Conservation (phyloP, 2,329 filamentous ascomycete species). For the Raffaelea ambrosiae region DNA sequence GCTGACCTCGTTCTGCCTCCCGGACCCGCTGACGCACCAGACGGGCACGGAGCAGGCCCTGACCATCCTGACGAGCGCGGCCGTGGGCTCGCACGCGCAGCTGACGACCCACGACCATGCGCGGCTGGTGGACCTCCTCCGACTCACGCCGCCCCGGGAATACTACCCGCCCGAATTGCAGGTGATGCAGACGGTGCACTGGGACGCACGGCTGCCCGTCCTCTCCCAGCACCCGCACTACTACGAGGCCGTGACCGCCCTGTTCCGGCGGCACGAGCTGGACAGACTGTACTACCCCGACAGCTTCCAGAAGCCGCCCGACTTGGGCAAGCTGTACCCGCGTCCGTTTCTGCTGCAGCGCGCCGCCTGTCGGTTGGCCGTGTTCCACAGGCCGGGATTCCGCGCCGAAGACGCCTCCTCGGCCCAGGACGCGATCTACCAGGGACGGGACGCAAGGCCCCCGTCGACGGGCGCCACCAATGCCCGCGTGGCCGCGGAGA, state of each 20-base stretch:
- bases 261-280: constrained; percentile 22
- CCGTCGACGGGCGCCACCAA: no score
- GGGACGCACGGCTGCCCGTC: constrained; percentile 13
- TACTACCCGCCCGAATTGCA: constrained; percentile 34
- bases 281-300: background rate
- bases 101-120: constrained; percentile 26
- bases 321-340: no score
- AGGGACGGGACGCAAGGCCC: no score
- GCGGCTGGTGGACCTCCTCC: constrained; percentile 27
- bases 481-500: no score
- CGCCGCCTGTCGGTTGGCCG: background rate
- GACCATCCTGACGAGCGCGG: constrained; percentile 36
- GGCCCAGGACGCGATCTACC: background rate
- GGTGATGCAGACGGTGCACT: constrained; percentile 39
- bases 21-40: constrained; percentile 35
- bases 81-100: constrained; percentile 35
- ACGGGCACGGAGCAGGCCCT: constrained; percentile 50
- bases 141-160: constrained; percentile 29
- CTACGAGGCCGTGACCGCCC: constrained; percentile 20
- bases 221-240: background rate
- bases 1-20: constrained; percentile 41
- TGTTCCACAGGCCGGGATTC: background rate
- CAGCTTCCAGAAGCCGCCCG: background rate
- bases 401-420: background rate
- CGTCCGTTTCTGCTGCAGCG: background rate